A percentile compares a stretch with the other conserved stretches of the same genome.
Evolutionary conservation across 805 yeast genomes (phyloP).

Genomic region (Kuraishia hungarica): DNA sequence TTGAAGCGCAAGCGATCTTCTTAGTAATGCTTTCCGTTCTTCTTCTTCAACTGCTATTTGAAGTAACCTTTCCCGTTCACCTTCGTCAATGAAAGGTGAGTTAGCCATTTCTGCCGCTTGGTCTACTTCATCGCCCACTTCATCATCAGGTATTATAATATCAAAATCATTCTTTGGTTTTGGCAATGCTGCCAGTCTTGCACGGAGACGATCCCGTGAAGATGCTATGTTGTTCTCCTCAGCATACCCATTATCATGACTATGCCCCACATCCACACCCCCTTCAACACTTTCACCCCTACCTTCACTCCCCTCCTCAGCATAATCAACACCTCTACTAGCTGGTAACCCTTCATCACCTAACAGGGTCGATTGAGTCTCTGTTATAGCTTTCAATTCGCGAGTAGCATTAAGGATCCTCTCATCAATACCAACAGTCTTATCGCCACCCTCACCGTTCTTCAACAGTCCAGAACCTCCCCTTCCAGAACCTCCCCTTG

Average conservation of each 20-base stretch:
- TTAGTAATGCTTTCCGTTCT: slow-evolving; percentile 12
- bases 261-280: background rate
- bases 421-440: slow-evolving; percentile 18
- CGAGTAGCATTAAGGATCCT: slow-evolving; percentile 24
- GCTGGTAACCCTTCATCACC: slow-evolving; percentile 10
- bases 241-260: background rate
- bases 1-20: slow-evolving; percentile 41
- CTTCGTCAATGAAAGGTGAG: slow-evolving; percentile 12
- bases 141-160: slow-evolving; percentile 25
- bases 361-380: slow-evolving; percentile 26
- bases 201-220: slow-evolving; percentile 12
- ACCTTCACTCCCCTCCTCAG: slow-evolving; percentile 8
- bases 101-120: background rate
- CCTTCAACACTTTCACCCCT: background rate
- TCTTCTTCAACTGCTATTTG: slow-evolving; percentile 5
- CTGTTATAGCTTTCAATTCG: slow-evolving; percentile 23
- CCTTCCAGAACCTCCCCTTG: too few relatives aligned
- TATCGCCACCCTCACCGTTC: too few relatives aligned
- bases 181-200: slow-evolving; percentile 10
- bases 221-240: slow-evolving; percentile 7
- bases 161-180: slow-evolving; percentile 34
- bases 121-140: slow-evolving; percentile 9
- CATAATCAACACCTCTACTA: slow-evolving; percentile 10
- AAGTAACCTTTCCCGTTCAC: slow-evolving; percentile 17
- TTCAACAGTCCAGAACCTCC: too few relatives aligned